Base-by-base conservation (phyloP, 2,329 filamentous ascomycete species). In the Penicillium sp. region DNA sequence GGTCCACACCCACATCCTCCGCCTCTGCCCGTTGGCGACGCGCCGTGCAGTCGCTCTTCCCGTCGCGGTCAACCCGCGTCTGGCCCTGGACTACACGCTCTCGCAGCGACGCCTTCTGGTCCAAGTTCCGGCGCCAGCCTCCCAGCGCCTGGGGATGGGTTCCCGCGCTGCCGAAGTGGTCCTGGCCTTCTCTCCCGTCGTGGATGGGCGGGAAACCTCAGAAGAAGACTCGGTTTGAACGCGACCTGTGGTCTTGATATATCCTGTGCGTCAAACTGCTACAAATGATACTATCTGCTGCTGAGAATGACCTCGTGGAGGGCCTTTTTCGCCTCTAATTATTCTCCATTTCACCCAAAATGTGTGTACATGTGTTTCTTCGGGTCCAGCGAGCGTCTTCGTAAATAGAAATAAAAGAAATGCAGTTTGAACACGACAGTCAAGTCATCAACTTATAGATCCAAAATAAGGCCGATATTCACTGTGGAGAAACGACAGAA, bases 161-260 rank as follows among this genome's bases (percentile, higher is more conserved):
- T n/a, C 43, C 46, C 13, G 40, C 38, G 4, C 41, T 35, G 38
- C 15, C 20, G 2, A 18, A 25, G 35, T 30, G 15, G 35, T 20
- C 32, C 30, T 28, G 28, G 17, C 35, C 16, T 7, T 33, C 27
- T 10, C 41, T 33, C 38, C 40, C 45, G 7, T 16, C 33, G 13
- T 53, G 41, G 39, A 14, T 48, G 21, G 28, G 38, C 16, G 29
- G 36, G 3, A 31, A 33, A 28, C 26, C 37, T 33, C 35, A 36
- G n/a, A 40, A 37, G 30, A 20, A n/a, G n/a, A 32, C 21, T 15
- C 23, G 34, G 4, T 15, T 15, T 7, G 53, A 53, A 7, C 37
- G 43, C 18, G 53, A 55, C 10, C 26, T 56, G 16, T 56, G 48
- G 44, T 47, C 45, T 39, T 56, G 39, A 53, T 27, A 7, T 7